A percentile compares a stretch with the other conserved stretches of the same genome.
Evolutionary conservation across 768 basidiomycete species (phyloP).

Genomic region (Strobilomyces echinocephalus): DNA sequence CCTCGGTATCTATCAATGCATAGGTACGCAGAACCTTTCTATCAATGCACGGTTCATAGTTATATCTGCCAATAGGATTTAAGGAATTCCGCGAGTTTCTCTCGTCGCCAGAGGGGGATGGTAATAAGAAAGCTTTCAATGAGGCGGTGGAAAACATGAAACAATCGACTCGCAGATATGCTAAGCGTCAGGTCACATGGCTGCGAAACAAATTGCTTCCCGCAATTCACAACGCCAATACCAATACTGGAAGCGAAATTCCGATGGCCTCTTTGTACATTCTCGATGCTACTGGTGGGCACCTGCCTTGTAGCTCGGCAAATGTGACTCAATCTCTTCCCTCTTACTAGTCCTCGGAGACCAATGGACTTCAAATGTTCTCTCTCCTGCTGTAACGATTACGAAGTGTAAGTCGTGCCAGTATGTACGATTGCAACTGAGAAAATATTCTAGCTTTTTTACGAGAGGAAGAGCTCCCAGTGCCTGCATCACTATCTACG

Average conservation of each 20-base stretch:
- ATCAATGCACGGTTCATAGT: neutral
- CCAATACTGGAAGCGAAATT: constrained; percentile 21
- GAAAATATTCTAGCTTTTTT: constrained; percentile 46
- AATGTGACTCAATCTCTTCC: neutral
- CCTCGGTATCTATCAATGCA: constrained; percentile 88
- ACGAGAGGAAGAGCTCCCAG: constrained; percentile 41
- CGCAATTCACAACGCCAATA: constrained; percentile 48
- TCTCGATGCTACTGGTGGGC: constrained; percentile 64
- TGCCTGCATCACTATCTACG: constrained; percentile 53
- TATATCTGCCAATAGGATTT: constrained; percentile 56
- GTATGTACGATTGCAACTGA: constrained; percentile 1
- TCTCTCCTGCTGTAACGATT: constrained; percentile 45
- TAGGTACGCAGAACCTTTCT: constrained; percentile 49
- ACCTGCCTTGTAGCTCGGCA: neutral
- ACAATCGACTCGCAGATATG: constrained; percentile 82
- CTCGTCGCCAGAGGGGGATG: constrained; percentile 36
- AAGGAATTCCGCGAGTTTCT: constrained; percentile 81
- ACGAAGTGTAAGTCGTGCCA: constrained; percentile 38
- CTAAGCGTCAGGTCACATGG: constrained; percentile 89
- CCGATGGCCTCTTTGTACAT: constrained; percentile 47
- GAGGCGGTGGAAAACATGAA: constrained; percentile 78
- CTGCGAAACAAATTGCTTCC: constrained; percentile 86
- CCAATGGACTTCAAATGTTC: constrained; percentile 56
- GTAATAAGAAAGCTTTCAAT: constrained; percentile 40
- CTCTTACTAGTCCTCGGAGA: constrained; percentile 43